Percentiles rank a stretch among this genome's conserved stretches.
phyloP scores from a whole-genome alignment of 345 rosid genomes.

The Melastoma malabathricum region DNA sequence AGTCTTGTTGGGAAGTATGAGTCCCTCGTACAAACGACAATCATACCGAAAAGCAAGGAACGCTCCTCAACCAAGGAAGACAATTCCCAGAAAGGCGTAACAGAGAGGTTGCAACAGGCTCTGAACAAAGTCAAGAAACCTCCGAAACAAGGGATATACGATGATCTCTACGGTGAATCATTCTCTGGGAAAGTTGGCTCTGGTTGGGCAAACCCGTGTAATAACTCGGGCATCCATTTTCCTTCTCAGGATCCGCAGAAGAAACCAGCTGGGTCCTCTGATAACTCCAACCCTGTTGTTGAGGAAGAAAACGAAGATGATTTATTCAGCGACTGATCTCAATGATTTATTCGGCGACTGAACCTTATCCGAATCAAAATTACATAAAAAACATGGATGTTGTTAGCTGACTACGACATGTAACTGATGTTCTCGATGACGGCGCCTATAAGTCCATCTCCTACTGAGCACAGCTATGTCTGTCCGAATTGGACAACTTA shows the following conservation, averaged over 20 bases:
- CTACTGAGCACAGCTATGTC: no score
- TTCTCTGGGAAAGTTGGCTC: slow-evolving; percentile 62
- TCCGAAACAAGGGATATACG: slow-evolving; percentile 50
- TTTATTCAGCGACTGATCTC: slow-evolving; percentile 70
- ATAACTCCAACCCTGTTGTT: slow-evolving; percentile 9
- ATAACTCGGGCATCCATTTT: slow-evolving; percentile 6
- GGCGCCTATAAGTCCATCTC: no score
- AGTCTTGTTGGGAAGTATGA: slow-evolving; percentile 89
- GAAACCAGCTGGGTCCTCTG: slow-evolving; percentile 10
- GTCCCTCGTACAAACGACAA: slow-evolving; percentile 58
- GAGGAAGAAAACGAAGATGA: slow-evolving; percentile 55
- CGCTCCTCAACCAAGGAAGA: slow-evolving; percentile 25
- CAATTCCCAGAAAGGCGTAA: slow-evolving; percentile 39
- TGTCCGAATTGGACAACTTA: no score
- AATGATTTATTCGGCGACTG: no score
- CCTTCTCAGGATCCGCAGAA: slow-evolving; percentile 17
- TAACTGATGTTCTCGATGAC: no score
- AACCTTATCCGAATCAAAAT: no score
- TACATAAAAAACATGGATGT: no score
- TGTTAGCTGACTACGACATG: no score
- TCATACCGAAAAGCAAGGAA: slow-evolving; percentile 72
- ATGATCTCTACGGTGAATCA: slow-evolving; percentile 67
- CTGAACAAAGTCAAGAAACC: slow-evolving; percentile 47
- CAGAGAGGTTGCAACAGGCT: slow-evolving; percentile 60
- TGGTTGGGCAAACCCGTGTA: slow-evolving; percentile 61